A percentile compares a stretch with the other conserved stretches of the same genome.
Conservation (phyloP, 352 stramenopile genomes). For the Thalassiosira livingstoniorum region DNA sequence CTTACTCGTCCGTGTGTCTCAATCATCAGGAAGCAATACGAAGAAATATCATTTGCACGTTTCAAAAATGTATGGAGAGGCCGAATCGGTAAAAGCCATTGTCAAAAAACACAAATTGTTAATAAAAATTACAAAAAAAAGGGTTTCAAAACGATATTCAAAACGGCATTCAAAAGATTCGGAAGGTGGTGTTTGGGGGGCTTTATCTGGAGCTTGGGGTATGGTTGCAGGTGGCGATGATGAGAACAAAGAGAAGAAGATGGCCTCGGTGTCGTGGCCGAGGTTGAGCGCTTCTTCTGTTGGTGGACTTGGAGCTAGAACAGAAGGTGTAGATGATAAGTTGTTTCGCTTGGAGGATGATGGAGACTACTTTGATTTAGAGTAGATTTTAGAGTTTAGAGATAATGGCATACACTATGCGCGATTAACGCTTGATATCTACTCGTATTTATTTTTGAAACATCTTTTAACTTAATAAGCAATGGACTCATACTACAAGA, state of each 20-base stretch:
- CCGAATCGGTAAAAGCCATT: conserved; percentile 62
- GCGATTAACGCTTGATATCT: no score
- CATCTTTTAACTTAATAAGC: no score
- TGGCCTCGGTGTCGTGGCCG: conserved; percentile 23
- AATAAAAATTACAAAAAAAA: conserved; percentile 77
- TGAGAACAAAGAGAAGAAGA: conserved; percentile 3
- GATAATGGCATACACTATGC: no score
- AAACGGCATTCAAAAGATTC: conserved; percentile 3
- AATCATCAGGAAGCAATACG: neutral
- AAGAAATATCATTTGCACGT: conserved; percentile 71
- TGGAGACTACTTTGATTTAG: conserved; percentile 1
- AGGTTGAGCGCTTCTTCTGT: conserved; percentile 22
- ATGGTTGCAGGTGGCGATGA: conserved; percentile 3
- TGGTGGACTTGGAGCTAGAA: neutral
- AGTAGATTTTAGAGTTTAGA: no score
- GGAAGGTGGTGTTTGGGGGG: neutral
- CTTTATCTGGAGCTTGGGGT: conserved; percentile 8
- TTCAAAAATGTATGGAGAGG: conserved; percentile 70
- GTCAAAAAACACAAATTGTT: conserved; percentile 71
- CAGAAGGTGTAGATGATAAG: conserved; percentile 31
- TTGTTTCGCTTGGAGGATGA: no score
- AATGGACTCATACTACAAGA: no score
- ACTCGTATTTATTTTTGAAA: no score
- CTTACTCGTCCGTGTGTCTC: conserved; percentile 50
- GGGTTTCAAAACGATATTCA: conserved; percentile 22